phyloP scores from a whole-genome alignment of 2,329 filamentous ascomycete genomes.

The Fusarium anguioides region DNA sequence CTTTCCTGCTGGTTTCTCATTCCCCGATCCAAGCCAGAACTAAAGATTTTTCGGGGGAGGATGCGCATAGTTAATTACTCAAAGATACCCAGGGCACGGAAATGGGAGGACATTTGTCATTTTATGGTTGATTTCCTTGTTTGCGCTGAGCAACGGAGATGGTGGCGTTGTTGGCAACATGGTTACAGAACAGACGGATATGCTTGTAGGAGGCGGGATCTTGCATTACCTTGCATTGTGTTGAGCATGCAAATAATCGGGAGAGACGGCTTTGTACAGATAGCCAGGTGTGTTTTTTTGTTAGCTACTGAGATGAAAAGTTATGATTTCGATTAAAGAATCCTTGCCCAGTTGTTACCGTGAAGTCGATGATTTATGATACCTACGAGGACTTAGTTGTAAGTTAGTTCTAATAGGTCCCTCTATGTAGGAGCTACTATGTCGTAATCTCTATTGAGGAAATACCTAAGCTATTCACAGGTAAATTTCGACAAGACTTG shows the following conservation, averaged over 20 bases:
- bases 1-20: constrained; percentile 55
- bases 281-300: constrained; percentile 5
- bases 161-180: constrained; percentile 30
- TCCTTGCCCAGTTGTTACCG: not conserved
- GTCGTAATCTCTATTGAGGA: too few relatives aligned
- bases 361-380: not conserved
- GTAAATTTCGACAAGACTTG: too few relatives aligned
- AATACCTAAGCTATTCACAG: too few relatives aligned
- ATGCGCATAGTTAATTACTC: constrained; percentile 24
- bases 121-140: constrained; percentile 27
- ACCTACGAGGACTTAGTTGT: not conserved
- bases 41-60: constrained; percentile 19
- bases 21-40: constrained; percentile 49
- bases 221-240: constrained; percentile 26
- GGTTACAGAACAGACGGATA: constrained; percentile 2
- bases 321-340: constrained; percentile 7
- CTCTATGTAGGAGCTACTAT: too few relatives aligned
- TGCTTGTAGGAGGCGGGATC: constrained; percentile 2
- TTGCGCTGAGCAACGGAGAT: constrained; percentile 10
- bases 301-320: constrained; percentile 29
- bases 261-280: constrained; percentile 2
- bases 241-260: constrained; percentile 11
- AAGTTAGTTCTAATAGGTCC: too few relatives aligned
- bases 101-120: constrained; percentile 32
- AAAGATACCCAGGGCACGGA: constrained; percentile 33